Base-by-base conservation (phyloP, 1,139 yeast species). In the Scheffersomyces lignicola region DNA sequence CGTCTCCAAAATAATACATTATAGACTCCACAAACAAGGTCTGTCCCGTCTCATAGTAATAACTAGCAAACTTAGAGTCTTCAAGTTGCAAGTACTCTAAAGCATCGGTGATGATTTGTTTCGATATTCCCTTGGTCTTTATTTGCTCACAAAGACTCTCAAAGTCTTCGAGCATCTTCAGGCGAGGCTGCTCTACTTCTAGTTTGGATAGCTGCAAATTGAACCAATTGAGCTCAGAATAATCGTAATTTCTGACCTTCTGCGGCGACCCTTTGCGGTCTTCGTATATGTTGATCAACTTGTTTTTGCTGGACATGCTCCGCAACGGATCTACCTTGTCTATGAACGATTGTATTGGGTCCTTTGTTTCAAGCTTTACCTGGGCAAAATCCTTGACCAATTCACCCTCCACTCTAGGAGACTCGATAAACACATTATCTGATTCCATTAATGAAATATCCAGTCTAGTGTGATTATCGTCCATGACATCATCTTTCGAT, bases 241-340 rank as follows among this genome's bases (percentile, higher is more conserved):
- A 65, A 33, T 56, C 56, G 40, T 64, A 62, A 5, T 57, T 58
- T 18, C 46, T 46, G 1, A 51, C 55, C 35, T 62, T 63, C 31
- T 60, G 68, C 0, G 69, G 69, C 1, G 71, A 65, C 4, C 67
- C 65, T 7, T 40, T 41, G 8, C 39, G 37, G 45, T 70, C 76
- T 30, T 69, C 70, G 38, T 52, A 71, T 8, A 71, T 71, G 13
- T 53, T 42, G 22, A 71, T 69, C 4, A 62, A 65, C 30, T 60
- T 61, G 33, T 54, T 60, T 32, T 55, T 59, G 29, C 50, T 60
- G 0, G 75, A 58, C 6, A 65, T 51, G 5, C 62, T 53, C 32
- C 49, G 60, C 17, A 71, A 49, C 1, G 77, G 77, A 43, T 71
- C 76, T 1, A 67, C 58, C 40, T 56, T 67, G 16, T 68, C 74